Evolutionary conservation across 768 basidiomycete genomes (phyloP), one percentile per base, ranked within the genome.

Genomic region (Tubosaeta sp.): DNA sequence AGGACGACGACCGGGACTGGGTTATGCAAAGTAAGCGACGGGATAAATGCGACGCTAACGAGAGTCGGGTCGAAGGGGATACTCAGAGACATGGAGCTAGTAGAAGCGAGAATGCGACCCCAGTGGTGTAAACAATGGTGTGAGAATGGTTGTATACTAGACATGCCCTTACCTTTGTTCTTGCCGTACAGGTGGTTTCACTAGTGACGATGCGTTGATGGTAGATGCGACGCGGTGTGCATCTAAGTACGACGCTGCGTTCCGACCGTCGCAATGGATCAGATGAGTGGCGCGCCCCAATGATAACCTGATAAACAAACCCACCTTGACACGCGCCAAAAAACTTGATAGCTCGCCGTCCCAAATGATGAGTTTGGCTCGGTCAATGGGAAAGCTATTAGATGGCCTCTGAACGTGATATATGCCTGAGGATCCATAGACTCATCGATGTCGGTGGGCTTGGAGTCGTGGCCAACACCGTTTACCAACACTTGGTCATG

Each of bases 301-400:
- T 27, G 9, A 27, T 27, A 27, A 27, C 27, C 6, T 9, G 27
- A 27, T 27, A 27, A 27, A 34, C 42, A 49, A 35, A 59, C 81
- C 32, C 53, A 90, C 94, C 77, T 92, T 82, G 48, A 99, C 94
- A 82, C 22, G 98, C 83, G 2, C 89, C 91, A 22, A 99, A 94
- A 67, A 99, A 98, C 67, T 99, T 99, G 21, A 94, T 96, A 0
- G 96, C 95, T 99, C 96, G 5, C 96, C 96, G 59, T 98, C 96
- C 41, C 94, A 73, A 3, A 98, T 95, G n/a, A 99, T 91, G 46
- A 98, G 73, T 69, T 96, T 81, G 0, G 96, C 96, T 7, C 98
- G 76, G 51, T 97, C 94, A 31, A 84, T 81, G 0, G 91, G 86
- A 61, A 99, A 96, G n/a, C 66, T 0, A 91, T 94, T 47, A 99